These are phyloP conservation scores for Calonectria pseudoturangicola DNA, from an alignment of 2,329 filamentous ascomycete species.

Conservation along the genomic window DNA sequence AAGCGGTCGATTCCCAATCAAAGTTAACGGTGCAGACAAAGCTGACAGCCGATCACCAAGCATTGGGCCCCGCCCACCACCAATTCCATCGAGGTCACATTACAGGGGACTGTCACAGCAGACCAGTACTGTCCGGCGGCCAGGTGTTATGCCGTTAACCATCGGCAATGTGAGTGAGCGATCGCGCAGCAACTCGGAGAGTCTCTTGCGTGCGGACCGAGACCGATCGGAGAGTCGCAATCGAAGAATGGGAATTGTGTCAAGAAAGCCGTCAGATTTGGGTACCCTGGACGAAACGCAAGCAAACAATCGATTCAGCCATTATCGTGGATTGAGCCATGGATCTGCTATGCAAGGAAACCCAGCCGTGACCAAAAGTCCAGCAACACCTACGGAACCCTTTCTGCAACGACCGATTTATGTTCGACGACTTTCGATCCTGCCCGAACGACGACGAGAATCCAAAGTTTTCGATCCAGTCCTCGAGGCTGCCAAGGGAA, in stretches of 20 bases:
- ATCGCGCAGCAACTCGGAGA: slow-evolving; percentile 79
- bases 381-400: slow-evolving; percentile 76
- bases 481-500: slow-evolving; percentile 79
- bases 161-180: slow-evolving; percentile 83
- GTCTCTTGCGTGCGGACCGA: slow-evolving; percentile 71
- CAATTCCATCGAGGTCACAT: slow-evolving; percentile 85
- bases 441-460: slow-evolving; percentile 78
- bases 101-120: slow-evolving; percentile 84
- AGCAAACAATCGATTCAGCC: slow-evolving; percentile 79
- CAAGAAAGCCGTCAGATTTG: slow-evolving; percentile 76
- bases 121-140: slow-evolving; percentile 78
- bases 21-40: slow-evolving; percentile 83
- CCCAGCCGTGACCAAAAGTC: slow-evolving; percentile 68
- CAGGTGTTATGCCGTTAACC: slow-evolving; percentile 82
- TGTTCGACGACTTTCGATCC: slow-evolving; percentile 77
- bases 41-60: slow-evolving; percentile 81
- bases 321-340: slow-evolving; percentile 80
- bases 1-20: slow-evolving; percentile 80
- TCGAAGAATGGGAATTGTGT: slow-evolving; percentile 79
- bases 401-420: slow-evolving; percentile 76
- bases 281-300: slow-evolving; percentile 78
- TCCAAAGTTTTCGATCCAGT: slow-evolving; percentile 77
- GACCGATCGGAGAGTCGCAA: slow-evolving; percentile 74
- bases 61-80: slow-evolving; percentile 77
- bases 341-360: slow-evolving; percentile 80